Evolutionary conservation across 208 protist genomes (phyloP).

Genomic region (Tritrichomonas musculus): DNA sequence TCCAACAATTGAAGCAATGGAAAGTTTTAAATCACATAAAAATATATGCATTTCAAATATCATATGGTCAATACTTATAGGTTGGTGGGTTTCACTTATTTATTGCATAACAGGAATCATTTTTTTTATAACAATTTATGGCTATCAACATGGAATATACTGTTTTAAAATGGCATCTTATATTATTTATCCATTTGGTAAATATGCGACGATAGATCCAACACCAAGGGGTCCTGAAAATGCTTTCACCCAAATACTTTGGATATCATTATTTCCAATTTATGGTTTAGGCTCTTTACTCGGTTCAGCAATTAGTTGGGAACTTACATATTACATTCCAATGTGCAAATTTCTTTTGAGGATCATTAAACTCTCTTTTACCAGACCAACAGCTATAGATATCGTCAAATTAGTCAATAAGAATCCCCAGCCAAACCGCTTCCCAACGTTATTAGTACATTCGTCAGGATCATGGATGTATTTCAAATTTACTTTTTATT

Average conservation of each 20-base stretch:
- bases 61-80: neutral
- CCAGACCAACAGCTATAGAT: neutral
- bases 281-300: neutral
- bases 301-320: neutral
- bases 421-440: too few species aligned
- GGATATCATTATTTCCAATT: neutral
- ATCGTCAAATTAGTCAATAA: too few species aligned
- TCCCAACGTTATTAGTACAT: neutral
- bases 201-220: neutral
- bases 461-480: neutral
- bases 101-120: neutral
- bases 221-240: too few species aligned
- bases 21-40: neutral
- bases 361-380: neutral
- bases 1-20: neutral
- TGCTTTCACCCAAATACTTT: neutral
- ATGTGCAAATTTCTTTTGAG: neutral
- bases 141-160: neutral
- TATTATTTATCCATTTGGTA: neutral
- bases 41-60: neutral
- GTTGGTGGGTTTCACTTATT: neutral
- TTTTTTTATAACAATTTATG: neutral
- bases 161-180: neutral
- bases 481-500: constrained; percentile 10
- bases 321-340: constrained; percentile 3